Evolutionary conservation across 139 green algal genomes (phyloP).

Genomic region (Haematococcus sp.): DNA sequence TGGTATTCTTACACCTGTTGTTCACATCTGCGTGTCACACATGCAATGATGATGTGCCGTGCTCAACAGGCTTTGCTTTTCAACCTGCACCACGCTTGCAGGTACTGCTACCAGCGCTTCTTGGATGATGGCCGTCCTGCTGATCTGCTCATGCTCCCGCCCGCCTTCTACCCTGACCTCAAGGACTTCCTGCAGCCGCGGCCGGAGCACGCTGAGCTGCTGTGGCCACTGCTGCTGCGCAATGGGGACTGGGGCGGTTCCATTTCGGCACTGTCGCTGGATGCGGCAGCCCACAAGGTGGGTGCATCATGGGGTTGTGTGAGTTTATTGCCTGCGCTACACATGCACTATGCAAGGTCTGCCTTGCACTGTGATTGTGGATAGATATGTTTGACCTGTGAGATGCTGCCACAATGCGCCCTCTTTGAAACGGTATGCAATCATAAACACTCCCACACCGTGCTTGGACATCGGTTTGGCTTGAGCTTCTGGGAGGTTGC

Average conservation of each 20-base stretch:
- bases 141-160: conserved; percentile 35
- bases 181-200: conserved; percentile 28
- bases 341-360: not conserved
- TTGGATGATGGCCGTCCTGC: conserved; percentile 22
- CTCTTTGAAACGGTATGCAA: conserved; percentile 6
- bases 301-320: not conserved
- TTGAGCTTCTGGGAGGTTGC: no score
- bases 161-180: conserved; percentile 23
- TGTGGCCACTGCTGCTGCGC: conserved; percentile 31
- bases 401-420: not conserved
- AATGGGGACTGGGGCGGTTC: conserved; percentile 9
- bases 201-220: conserved; percentile 20
- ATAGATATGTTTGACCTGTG: not conserved
- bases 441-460: no score
- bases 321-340: not conserved
- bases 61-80: not conserved
- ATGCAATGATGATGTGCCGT: not conserved
- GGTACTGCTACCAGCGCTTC: conserved; percentile 20
- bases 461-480: no score
- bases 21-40: not conserved
- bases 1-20: not conserved
- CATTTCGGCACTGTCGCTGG: conserved; percentile 12
- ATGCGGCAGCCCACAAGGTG: conserved; percentile 11
- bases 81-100: not conserved
- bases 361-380: not conserved